Conservation (phyloP, 2,329 filamentous ascomycete genomes). For the Nothomitra cinnamomea region DNA sequence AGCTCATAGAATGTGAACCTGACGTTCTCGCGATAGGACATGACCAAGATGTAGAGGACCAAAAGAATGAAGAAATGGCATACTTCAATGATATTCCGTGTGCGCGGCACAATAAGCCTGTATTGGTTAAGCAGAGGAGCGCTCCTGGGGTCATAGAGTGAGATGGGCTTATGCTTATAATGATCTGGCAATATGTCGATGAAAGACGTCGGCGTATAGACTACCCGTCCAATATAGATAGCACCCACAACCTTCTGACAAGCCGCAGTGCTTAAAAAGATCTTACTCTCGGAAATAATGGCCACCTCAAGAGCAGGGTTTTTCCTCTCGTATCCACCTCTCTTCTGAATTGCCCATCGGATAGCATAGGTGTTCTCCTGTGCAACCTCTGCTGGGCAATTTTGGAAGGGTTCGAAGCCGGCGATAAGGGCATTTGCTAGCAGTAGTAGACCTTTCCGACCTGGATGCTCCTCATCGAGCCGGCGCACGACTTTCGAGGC, state of each 20-base stretch:
- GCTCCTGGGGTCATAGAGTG: conserved; percentile 59
- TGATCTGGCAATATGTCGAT: conserved; percentile 73
- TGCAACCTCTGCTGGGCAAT: conserved; percentile 51
- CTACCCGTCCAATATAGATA: conserved; percentile 63
- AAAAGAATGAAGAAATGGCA: conserved; percentile 57
- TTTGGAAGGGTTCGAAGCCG: conserved; percentile 74
- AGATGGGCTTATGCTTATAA: conserved; percentile 71
- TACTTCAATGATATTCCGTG: conserved; percentile 57
- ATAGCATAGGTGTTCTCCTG: conserved; percentile 33
- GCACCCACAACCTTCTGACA: conserved; percentile 70
- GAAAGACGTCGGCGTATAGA: conserved; percentile 68
- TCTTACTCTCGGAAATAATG: conserved; percentile 66
- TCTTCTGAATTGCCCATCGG: conserved; percentile 28
- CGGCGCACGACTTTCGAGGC: conserved; percentile 62
- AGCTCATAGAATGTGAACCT: conserved; percentile 41
- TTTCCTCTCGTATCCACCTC: conserved; percentile 36
- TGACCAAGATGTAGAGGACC: conserved; percentile 51
- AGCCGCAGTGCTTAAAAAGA: conserved; percentile 58
- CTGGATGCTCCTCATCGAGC: conserved; percentile 62
- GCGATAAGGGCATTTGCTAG: conserved; percentile 67
- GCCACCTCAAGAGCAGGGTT: conserved; percentile 68
- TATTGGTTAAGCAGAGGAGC: conserved; percentile 72
- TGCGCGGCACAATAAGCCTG: conserved; percentile 65
- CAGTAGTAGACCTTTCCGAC: conserved; percentile 50
- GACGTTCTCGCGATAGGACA: conserved; percentile 47